phyloP scores from a whole-genome alignment of 148 eudicot species.

The Simmondsia chinensis region DNA sequence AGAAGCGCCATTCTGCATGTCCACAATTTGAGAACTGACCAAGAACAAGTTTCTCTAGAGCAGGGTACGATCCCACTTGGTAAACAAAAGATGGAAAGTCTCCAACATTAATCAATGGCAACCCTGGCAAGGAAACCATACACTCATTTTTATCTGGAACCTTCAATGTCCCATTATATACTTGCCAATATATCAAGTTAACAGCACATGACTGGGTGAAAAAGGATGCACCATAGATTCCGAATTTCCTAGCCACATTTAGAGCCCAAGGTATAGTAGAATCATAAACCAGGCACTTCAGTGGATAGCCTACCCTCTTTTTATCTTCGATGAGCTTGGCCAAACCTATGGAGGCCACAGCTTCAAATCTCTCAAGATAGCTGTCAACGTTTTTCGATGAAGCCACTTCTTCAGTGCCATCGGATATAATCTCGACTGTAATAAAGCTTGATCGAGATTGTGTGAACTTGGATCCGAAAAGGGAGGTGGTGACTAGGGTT shows the following conservation, averaged over 20 bases:
- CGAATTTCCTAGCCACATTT: conserved; percentile 13
- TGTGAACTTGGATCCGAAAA: background rate
- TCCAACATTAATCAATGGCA: conserved; percentile 3
- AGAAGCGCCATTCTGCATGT: conserved; percentile 18
- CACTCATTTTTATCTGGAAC: too few relatives aligned
- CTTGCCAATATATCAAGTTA: conserved; percentile 12
- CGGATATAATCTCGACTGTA: conserved; percentile 2
- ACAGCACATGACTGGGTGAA: conserved; percentile 29
- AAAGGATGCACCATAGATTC: conserved; percentile 18
- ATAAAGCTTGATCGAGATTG: background rate
- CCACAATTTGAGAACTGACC: conserved; percentile 10
- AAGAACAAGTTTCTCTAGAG: background rate
- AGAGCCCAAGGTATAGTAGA: conserved; percentile 25
- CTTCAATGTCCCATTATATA: conserved; percentile 10
- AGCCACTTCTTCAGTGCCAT: background rate
- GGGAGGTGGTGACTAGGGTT: conserved; percentile 15
- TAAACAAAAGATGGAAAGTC: conserved; percentile 16
- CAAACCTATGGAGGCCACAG: background rate
- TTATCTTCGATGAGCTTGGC: background rate
- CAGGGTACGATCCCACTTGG: background rate
- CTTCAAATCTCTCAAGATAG: background rate
- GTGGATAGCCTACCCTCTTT: background rate
- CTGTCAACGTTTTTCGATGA: background rate
- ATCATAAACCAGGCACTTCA: conserved; percentile 21
- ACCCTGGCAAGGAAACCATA: too few relatives aligned